Evolutionary conservation across 495 filamentous ascomycete genomes (phyloP), one percentile per base, ranked within the genome.

Genomic region (Achaetomiella virescens): DNA sequence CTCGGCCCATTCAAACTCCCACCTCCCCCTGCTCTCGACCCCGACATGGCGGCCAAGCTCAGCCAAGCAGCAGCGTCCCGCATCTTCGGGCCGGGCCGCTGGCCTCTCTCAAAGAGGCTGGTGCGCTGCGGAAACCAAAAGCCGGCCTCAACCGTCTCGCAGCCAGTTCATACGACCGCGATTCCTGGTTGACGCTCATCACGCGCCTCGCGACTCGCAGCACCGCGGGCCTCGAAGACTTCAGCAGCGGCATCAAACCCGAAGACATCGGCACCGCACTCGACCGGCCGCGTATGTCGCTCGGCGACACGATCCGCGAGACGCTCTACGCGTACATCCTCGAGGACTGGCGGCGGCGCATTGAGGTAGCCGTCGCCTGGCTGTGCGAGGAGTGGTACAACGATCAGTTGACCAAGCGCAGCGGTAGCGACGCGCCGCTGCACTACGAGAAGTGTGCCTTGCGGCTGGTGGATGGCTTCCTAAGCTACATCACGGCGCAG

Each of bases 351-450:
- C 81, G 91, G 33, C 82, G 80, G 37, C 83, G 92, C 21, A 88
- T 97, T 52, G 90, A 90, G 53, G 79, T 90, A 35, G 91, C 89
- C 2, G 85, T 96, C 50, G 81, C 84, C 17, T 99, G 93, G 93
- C 76, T 97, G 24, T 91, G 86, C 62, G 93, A 99, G 69, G 93
- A 99, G 71, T 99, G 92, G 92, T 97, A 95, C 72, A 93, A 90
- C 65, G 95, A 96, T 67, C 81, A 81, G 37, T 70, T 96, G 22
- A 72, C 78, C 40, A 72, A 75, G 42, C 73, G 74, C 18, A 61
- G 66, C 9, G 72, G 73, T 22, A 24, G 63, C 66, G n/a, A 41
- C 17, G 48, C 78, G 8, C 70, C 76, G 8, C 63, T 81, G 29
- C 78, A 92, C 61, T 97, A 96, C 67, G 84, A 89, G 51, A 83